Evolutionary conservation across 176 grass and related monocot species (phyloP).

Genomic region (Eragrostis nindensis): DNA sequence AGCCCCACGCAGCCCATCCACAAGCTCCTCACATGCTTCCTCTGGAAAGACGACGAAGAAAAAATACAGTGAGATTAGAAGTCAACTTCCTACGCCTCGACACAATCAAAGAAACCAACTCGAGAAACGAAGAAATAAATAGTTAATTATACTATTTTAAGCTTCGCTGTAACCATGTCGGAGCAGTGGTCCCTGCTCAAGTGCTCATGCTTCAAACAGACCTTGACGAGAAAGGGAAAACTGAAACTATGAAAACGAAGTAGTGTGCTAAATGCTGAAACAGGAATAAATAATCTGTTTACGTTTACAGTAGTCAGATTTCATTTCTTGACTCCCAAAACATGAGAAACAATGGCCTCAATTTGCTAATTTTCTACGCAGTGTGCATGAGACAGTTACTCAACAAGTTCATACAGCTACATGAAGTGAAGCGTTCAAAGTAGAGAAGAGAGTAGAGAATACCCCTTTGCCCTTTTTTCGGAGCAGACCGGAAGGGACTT

Average conservation of each 20-base stretch:
- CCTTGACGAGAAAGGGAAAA: too few relatives aligned
- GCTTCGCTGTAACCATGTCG: too few relatives aligned
- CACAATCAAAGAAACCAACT: not conserved
- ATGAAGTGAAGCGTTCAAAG: not conserved
- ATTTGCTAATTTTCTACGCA: not conserved
- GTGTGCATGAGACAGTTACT: too few relatives aligned
- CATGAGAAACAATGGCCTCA: not conserved
- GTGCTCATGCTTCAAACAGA: too few relatives aligned
- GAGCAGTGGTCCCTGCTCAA: too few relatives aligned
- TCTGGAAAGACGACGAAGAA: constrained; percentile 27
- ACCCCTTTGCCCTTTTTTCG: constrained; percentile 56
- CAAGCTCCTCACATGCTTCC: constrained; percentile 50
- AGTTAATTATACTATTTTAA: too few relatives aligned
- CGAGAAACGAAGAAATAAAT: not conserved
- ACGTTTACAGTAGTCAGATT: not conserved
- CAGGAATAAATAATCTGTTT: not conserved
- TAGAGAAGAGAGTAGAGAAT: not conserved
- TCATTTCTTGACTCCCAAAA: not conserved
- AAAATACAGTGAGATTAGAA: not conserved
- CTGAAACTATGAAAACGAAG: too few relatives aligned
- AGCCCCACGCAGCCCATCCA: constrained; percentile 69
- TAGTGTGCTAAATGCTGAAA: not conserved
- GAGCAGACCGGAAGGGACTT: constrained; percentile 53
- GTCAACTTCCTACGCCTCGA: not conserved
- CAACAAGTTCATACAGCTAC: not conserved